Conservation (phyloP, 202 grass and related monocot genomes). For the Panicum virgatum region DNA sequence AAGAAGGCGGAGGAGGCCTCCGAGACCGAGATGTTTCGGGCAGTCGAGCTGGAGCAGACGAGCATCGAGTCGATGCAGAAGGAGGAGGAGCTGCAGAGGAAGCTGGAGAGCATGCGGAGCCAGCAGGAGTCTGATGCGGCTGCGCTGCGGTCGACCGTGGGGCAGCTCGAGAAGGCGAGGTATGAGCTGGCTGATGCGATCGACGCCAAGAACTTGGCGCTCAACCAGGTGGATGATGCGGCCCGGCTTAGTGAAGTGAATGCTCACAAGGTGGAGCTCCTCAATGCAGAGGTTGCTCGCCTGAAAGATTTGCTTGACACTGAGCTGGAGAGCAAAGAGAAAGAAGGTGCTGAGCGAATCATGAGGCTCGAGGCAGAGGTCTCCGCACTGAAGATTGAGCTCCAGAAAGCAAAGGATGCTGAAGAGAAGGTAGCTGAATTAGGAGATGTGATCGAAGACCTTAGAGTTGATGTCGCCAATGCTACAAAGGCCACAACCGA, state of each 20-base stretch:
- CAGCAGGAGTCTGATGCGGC: slow-evolving; percentile 49
- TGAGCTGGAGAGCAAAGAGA: slow-evolving; percentile 43
- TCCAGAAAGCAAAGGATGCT: slow-evolving; percentile 54
- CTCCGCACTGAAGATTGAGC: slow-evolving; percentile 36
- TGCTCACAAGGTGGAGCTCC: slow-evolving; percentile 52
- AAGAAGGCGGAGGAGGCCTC: slow-evolving; percentile 57
- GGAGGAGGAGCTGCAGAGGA: slow-evolving; percentile 59
- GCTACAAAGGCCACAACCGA: slow-evolving; percentile 45
- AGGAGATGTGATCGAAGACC: slow-evolving; percentile 47
- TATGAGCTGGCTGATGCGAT: slow-evolving; percentile 52
- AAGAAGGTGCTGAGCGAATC: slow-evolving; percentile 44
- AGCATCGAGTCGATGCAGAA: slow-evolving; percentile 54
- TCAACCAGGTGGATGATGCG: slow-evolving; percentile 58
- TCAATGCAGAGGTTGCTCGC: slow-evolving; percentile 48
- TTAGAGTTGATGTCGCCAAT: slow-evolving; percentile 48
- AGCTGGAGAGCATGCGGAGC: slow-evolving; percentile 53
- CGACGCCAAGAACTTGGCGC: slow-evolving; percentile 59
- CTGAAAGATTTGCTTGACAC: slow-evolving; percentile 48
- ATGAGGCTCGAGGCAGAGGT: slow-evolving; percentile 50
- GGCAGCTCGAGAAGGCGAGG: slow-evolving; percentile 64
- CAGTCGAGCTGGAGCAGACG: slow-evolving; percentile 59
- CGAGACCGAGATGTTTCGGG: slow-evolving; percentile 51
- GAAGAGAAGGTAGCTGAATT: slow-evolving; percentile 56
- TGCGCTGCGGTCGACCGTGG: slow-evolving; percentile 33
- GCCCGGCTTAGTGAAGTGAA: slow-evolving; percentile 52